A percentile compares a stretch with the other conserved stretches of the same genome.
Conservation (phyloP, 106 monocot genomes). For the Acanthochlamys bracteata region DNA sequence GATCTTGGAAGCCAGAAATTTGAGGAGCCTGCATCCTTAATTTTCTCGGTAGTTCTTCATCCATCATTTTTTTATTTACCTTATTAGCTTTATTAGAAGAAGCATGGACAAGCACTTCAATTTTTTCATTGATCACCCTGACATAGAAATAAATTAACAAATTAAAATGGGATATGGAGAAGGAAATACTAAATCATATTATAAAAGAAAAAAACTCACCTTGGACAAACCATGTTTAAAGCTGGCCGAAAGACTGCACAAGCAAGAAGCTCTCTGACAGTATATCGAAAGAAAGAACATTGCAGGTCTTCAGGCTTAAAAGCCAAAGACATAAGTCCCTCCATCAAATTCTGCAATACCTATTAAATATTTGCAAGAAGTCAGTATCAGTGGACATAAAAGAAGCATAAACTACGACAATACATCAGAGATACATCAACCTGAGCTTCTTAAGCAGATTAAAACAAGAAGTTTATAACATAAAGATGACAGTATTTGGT, state of each 20-base stretch:
- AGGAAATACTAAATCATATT: conserved; percentile 17
- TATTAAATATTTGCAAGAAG: conserved; percentile 19
- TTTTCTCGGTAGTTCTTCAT: conserved; percentile 3
- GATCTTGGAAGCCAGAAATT: conserved; percentile 43
- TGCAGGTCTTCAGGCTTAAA: conserved; percentile 70
- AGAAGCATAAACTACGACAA: too few species aligned
- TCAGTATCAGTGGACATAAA: too few species aligned
- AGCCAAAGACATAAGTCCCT: conserved; percentile 53
- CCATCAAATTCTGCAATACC: conserved; percentile 76
- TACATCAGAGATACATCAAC: too few species aligned
- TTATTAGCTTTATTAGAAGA: conserved; percentile 45
- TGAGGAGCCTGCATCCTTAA: conserved; percentile 28
- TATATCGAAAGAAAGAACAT: conserved; percentile 70
- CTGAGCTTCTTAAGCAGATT: too few species aligned
- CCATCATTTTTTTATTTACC: conserved; percentile 4
- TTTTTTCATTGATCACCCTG: conserved; percentile 94
- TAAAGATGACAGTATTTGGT: too few species aligned
- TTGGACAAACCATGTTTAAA: conserved; percentile 80
- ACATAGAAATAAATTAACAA: conserved; percentile 10
- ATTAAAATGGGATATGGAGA: conserved; percentile 17
- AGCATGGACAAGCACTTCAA: conserved; percentile 71
- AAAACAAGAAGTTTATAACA: too few species aligned
- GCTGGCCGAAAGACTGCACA: conserved; percentile 82
- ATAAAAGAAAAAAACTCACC: conserved; percentile 29
- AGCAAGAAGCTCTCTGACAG: conserved; percentile 86